These are phyloP conservation scores for Boechera divaricarpa DNA, from an alignment of 345 rosid species.

Conservation along the genomic window DNA sequence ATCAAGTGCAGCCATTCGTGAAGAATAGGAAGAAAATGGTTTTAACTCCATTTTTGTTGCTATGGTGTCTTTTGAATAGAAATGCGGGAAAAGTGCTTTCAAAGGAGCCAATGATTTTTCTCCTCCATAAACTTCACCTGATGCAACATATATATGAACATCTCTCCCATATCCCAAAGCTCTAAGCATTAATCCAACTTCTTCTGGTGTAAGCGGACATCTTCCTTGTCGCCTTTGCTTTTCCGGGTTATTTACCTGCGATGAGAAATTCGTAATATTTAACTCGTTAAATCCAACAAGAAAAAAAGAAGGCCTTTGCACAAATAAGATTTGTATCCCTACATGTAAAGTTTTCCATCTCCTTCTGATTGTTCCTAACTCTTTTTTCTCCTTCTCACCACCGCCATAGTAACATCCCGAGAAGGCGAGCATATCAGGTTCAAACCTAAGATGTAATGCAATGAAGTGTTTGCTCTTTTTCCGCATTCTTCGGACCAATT, in stretches of 20 bases:
- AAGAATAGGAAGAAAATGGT: constrained; percentile 80
- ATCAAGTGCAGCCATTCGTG: constrained; percentile 99
- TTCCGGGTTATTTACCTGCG: constrained; percentile 77
- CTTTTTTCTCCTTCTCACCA: constrained; percentile 86
- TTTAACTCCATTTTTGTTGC: constrained; percentile 79
- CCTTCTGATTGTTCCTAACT: constrained; percentile 80
- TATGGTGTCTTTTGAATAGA: constrained; percentile 81
- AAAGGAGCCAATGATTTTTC: constrained; percentile 82
- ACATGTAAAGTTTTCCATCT: constrained; percentile 99
- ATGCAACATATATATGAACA: constrained; percentile 94
- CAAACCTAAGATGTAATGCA: constrained; percentile 98
- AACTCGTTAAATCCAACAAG: constrained; percentile 15
- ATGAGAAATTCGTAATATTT: constrained; percentile 25
- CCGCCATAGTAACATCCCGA: constrained; percentile 99
- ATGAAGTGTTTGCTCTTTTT: constrained; percentile 76
- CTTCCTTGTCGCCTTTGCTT: constrained; percentile 96
- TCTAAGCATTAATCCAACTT: constrained; percentile 96
- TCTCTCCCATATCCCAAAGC: constrained; percentile 93
- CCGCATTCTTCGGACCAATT: constrained; percentile 76
- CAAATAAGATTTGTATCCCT: constrained; percentile 44
- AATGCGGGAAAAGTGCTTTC: constrained; percentile 86
- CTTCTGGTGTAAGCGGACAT: constrained; percentile 97
- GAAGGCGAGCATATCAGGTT: constrained; percentile 99
- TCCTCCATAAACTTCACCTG: constrained; percentile 95
- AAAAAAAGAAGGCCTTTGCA: not conserved